A percentile compares a stretch with the other conserved stretches of the same genome.
Evolutionary conservation across 176 grass and related monocot genomes (phyloP).

Genomic region (Puccinellia tenuiflora): DNA sequence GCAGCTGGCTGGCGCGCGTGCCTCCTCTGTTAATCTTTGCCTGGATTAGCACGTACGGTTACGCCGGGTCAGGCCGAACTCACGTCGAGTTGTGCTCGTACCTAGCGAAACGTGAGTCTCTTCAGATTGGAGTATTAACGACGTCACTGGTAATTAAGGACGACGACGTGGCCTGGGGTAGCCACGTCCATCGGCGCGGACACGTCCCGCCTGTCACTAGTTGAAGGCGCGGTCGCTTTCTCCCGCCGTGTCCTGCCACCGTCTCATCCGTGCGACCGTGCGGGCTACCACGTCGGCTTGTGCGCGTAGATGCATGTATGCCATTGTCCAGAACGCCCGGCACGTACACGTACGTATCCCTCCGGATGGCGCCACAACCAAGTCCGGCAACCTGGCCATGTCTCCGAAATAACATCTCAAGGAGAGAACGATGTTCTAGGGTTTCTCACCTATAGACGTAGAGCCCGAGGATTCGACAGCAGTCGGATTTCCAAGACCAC

Average conservation of each 20-base stretch:
- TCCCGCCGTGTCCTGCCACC: not conserved
- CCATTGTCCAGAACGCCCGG: not conserved
- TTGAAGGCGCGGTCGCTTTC: constrained; percentile 30
- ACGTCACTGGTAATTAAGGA: not conserved
- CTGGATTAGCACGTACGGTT: not conserved
- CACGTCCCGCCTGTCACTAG: not conserved
- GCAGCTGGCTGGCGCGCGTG: not conserved
- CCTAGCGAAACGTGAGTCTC: not conserved
- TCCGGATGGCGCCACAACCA: too few species aligned
- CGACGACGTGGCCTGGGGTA: not conserved
- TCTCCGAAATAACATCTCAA: too few species aligned
- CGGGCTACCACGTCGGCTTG: not conserved
- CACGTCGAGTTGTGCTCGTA: not conserved
- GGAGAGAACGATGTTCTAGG: too few species aligned
- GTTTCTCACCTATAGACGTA: too few species aligned
- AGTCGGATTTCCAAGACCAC: too few species aligned
- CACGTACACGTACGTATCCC: not conserved
- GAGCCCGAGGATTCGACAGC: too few species aligned
- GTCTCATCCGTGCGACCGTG: not conserved
- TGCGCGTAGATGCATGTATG: not conserved
- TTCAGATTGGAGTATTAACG: not conserved
- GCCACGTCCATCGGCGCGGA: not conserved
- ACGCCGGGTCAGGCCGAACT: not conserved
- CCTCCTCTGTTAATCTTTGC: not conserved
- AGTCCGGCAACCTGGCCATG: too few species aligned